These are phyloP conservation scores for Penicillium sp. DNA, from an alignment of 2,329 filamentous ascomycete species.

Conservation along the genomic window DNA sequence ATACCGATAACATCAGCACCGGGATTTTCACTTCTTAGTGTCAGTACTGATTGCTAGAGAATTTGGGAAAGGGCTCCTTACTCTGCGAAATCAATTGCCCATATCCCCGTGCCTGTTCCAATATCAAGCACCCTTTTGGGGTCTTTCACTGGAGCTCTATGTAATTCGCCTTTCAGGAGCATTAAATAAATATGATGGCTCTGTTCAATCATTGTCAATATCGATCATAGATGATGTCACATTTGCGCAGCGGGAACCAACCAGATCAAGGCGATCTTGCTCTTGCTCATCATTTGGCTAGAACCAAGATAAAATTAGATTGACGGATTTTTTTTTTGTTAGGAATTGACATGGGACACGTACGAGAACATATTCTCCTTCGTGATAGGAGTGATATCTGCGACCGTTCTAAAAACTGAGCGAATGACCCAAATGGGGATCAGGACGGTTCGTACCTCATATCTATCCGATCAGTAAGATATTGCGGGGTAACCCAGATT, in stretches of 20 bases:
- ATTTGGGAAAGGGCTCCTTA: constrained; percentile 10
- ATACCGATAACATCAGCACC: constrained; percentile 33
- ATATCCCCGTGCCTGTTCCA: constrained; percentile 46
- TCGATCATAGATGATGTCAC: background rate
- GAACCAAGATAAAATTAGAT: constrained; percentile 25
- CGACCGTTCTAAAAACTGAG: constrained; percentile 29
- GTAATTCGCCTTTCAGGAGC: constrained; percentile 25
- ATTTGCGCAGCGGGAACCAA: constrained; percentile 10
- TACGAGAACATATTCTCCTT: constrained; percentile 32
- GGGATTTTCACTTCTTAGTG: constrained; percentile 28
- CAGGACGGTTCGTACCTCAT: constrained; percentile 25
- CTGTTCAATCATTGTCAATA: constrained; percentile 16
- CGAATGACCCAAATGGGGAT: background rate
- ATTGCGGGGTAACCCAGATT: background rate
- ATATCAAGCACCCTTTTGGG: constrained; percentile 41
- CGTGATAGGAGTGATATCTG: constrained; percentile 33
- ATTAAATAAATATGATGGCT: constrained; percentile 26
- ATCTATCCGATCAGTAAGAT: constrained; percentile 16
- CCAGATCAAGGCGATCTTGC: constrained; percentile 32
- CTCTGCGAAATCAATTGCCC: constrained; percentile 46
- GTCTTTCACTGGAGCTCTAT: constrained; percentile 20
- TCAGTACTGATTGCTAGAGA: background rate
- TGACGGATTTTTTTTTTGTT: no score
- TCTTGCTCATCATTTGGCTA: constrained; percentile 36
- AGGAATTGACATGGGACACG: background rate